A percentile compares a stretch with the other conserved stretches of the same genome.
phyloP scores from a whole-genome alignment of 805 yeast genomes.

The Teunomyces aglyptinius region DNA sequence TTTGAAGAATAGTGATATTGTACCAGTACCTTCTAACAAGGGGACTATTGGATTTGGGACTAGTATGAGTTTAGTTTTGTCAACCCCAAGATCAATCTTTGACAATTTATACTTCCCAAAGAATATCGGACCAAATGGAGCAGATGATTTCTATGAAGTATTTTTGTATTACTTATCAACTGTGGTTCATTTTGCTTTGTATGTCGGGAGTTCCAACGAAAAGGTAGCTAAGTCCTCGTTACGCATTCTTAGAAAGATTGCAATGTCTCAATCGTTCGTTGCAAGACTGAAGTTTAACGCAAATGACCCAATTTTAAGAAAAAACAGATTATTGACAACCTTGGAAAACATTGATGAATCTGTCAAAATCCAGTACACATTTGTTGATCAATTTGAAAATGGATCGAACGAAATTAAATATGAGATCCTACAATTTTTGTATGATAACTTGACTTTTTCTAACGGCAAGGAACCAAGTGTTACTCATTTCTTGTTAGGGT shows the following conservation, averaged over 20 bases:
- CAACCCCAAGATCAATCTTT: slow-evolving; percentile 18
- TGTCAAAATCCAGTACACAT: slow-evolving; percentile 64
- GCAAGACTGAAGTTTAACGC: slow-evolving; percentile 15
- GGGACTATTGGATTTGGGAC: slow-evolving; percentile 24
- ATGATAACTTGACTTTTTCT: slow-evolving; percentile 41
- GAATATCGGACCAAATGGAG: slow-evolving; percentile 55
- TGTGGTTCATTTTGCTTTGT: slow-evolving; percentile 71
- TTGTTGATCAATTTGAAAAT: slow-evolving; percentile 59
- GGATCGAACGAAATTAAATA: slow-evolving; percentile 48
- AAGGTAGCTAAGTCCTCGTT: slow-evolving; percentile 55
- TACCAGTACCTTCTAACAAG: slow-evolving; percentile 3
- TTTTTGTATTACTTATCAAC: slow-evolving; percentile 67
- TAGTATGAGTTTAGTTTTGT: slow-evolving; percentile 25
- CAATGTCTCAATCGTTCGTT: slow-evolving; percentile 48
- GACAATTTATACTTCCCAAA: slow-evolving; percentile 41
- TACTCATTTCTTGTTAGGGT: slow-evolving; percentile 79
- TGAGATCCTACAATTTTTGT: slow-evolving; percentile 57
- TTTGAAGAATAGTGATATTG: slow-evolving; percentile 37
- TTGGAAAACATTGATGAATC: slow-evolving; percentile 80
- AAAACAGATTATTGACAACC: slow-evolving; percentile 64
- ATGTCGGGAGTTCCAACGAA: slow-evolving; percentile 57
- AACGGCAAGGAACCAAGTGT: slow-evolving; percentile 48
- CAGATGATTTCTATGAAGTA: slow-evolving; percentile 67
- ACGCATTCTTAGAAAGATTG: slow-evolving; percentile 49
- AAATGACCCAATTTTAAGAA: slow-evolving; percentile 34